phyloP scores from a whole-genome alignment of 2,329 filamentous ascomycete genomes.

The Thermomyces lanuginosus region DNA sequence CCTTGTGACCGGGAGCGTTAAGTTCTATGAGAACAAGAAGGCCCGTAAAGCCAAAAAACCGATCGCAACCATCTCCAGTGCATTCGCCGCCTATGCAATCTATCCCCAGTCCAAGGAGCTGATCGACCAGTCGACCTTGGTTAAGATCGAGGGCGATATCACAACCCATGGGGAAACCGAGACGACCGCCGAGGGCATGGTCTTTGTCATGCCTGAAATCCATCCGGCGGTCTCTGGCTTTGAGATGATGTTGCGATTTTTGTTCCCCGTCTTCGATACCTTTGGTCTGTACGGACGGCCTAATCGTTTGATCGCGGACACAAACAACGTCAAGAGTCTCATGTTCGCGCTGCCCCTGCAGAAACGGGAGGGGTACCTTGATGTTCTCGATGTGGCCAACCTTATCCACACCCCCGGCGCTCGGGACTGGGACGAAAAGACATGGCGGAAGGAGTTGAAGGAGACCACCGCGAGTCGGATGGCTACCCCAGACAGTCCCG shows the following conservation, averaged over 20 bases:
- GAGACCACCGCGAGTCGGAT: slow-evolving; percentile 53
- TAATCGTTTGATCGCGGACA: slow-evolving; percentile 69
- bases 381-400: slow-evolving; percentile 66
- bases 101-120: slow-evolving; percentile 89
- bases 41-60: slow-evolving; percentile 74
- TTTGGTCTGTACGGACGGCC: slow-evolving; percentile 86
- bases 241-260: slow-evolving; percentile 81
- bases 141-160: slow-evolving; percentile 86
- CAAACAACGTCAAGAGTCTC: slow-evolving; percentile 68
- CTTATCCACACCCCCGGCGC: slow-evolving; percentile 68
- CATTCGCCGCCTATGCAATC: slow-evolving; percentile 83
- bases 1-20: slow-evolving; percentile 70
- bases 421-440: slow-evolving; percentile 60
- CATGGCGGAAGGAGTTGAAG: slow-evolving; percentile 82
- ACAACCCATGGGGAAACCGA: slow-evolving; percentile 69
- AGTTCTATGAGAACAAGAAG: slow-evolving; percentile 88
- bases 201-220: slow-evolving; percentile 94
- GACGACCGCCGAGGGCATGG: slow-evolving; percentile 73
- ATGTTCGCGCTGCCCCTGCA: slow-evolving; percentile 98
- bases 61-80: slow-evolving; percentile 80
- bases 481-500: slow-evolving; percentile 22
- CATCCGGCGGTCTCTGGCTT: slow-evolving; percentile 86
- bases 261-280: slow-evolving; percentile 88
- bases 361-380: slow-evolving; percentile 75
- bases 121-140: slow-evolving; percentile 82